These are phyloP conservation scores for Trypanosoma lewisi DNA, from an alignment of 208 protist species.

Conservation along the genomic window DNA sequence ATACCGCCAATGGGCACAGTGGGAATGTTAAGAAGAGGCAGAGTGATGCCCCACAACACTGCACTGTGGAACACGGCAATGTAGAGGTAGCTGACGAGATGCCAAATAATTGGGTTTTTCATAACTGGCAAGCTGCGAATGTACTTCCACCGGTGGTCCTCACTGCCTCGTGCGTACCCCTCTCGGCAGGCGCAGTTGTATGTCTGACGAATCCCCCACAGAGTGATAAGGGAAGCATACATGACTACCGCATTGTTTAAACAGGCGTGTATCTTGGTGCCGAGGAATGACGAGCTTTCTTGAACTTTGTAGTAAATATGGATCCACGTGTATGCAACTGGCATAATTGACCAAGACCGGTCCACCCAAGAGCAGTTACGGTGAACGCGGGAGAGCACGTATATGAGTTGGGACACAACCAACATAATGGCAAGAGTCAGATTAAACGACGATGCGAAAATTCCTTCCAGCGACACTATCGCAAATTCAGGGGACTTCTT, in stretches of 20 bases:
- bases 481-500: background rate
- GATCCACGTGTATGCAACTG: conserved; percentile 72
- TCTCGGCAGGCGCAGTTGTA: conserved; percentile 73
- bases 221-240: conserved; percentile 48
- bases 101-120: conserved; percentile 36
- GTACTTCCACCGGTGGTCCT: conserved; percentile 80
- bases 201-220: conserved; percentile 72
- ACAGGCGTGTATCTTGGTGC: background rate
- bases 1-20: conserved; percentile 19
- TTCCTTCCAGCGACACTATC: background rate
- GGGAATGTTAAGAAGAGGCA: conserved; percentile 52
- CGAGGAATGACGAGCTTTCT: conserved; percentile 14
- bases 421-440: conserved; percentile 41
- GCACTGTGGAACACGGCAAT: conserved; percentile 69
- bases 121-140: conserved; percentile 41
- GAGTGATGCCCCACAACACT: conserved; percentile 74
- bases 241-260: conserved; percentile 28
- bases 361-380: conserved; percentile 84
- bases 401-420: conserved; percentile 40
- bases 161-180: conserved; percentile 61
- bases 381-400: conserved; percentile 43
- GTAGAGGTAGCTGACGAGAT: conserved; percentile 64
- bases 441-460: conserved; percentile 25
- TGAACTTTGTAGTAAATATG: conserved; percentile 36
- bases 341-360: conserved; percentile 72